Percentiles rank a stretch among this genome's conserved stretches.
Evolutionary conservation across 306 rosid genomes (phyloP).

Genomic region (Pachyrhizus erosus): DNA sequence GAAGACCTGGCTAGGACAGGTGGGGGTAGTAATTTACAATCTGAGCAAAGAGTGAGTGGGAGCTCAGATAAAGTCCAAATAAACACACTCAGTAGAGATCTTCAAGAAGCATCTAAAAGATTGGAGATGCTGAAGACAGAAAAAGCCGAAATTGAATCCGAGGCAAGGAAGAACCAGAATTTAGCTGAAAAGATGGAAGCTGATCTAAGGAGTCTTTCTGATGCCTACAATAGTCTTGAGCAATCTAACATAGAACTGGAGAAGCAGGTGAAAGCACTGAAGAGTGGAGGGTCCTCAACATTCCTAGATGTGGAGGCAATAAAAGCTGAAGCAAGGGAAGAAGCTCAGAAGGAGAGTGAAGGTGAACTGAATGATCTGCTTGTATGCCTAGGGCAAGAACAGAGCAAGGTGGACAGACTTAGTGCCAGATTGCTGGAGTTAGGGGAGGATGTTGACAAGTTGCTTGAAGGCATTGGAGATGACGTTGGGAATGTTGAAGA

Average conservation of each 20-base stretch:
- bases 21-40: slow-evolving; percentile 38
- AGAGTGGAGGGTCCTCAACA: slow-evolving; percentile 50
- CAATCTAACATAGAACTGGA: slow-evolving; percentile 72
- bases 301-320: slow-evolving; percentile 66
- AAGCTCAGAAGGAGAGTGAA: slow-evolving; percentile 89
- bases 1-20: slow-evolving; percentile 66
- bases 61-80: slow-evolving; percentile 66
- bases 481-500: slow-evolving; percentile 61
- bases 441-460: slow-evolving; percentile 76
- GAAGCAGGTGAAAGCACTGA: slow-evolving; percentile 64
- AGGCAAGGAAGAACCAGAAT: slow-evolving; percentile 63
- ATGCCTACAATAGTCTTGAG: slow-evolving; percentile 90
- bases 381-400: slow-evolving; percentile 94
- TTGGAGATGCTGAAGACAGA: slow-evolving; percentile 73
- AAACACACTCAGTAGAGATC: slow-evolving; percentile 71
- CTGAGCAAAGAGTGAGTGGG: slow-evolving; percentile 64
- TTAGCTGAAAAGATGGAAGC: slow-evolving; percentile 84
- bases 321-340: slow-evolving; percentile 84
- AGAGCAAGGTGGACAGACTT: slow-evolving; percentile 79
- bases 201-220: slow-evolving; percentile 80
- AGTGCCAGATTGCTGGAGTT: slow-evolving; percentile 75
- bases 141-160: slow-evolving; percentile 70
- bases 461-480: slow-evolving; percentile 87
- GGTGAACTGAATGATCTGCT: slow-evolving; percentile 83
- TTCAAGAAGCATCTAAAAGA: slow-evolving; percentile 70